Base-by-base conservation (phyloP, 805 yeast genomes). In the Wickerhamiella lipophila region DNA sequence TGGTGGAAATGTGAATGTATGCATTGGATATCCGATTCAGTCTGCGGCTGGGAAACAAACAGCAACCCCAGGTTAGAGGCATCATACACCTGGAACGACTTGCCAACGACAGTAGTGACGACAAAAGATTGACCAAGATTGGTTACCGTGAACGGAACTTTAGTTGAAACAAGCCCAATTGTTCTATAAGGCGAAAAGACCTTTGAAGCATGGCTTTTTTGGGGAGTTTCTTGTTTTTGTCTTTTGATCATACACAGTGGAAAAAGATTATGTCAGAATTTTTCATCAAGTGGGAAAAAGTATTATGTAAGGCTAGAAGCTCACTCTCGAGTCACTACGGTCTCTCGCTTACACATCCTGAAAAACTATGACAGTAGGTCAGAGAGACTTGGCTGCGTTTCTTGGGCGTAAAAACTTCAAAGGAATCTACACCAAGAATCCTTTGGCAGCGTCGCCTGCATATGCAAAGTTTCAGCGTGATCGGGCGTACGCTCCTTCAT, bases 61-160 rank as follows among this genome's bases (percentile, higher is more conserved):
- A 89, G 68, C 53, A 89, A 68, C 56, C 84, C 92, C 53, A 89
- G 68, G 6, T 83, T 85, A 27, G 89, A 78, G 12, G 58, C 95
- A 67, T 92, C 98, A 60, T 83, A 92, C 25, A 92, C 85, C 64
- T 89, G 97, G 68, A 92, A 85, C 0, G 89, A 74, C 47, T 78
- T 73, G 2, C 96, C 97, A 19, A 92, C 95, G 41, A 84, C 79
- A 0, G 97, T 89, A 15, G 81, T 94, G 35, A 86, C 77, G 59
- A 88, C 83, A 58, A 83, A 88, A 1, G 94, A 78, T 13, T 84
- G 74, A 47, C 98, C 98, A 51, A 89, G 71, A 1, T 89, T 78
- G 23, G 97, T 94, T 18, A 86, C 70, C 6, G 95, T 83, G 61
- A 88, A 85, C 2, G 97, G 97, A 1, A 74, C 70, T 32, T 76